phyloP scores from a whole-genome alignment of 257 asterid genomes.

The Rubia yunnanensis region DNA sequence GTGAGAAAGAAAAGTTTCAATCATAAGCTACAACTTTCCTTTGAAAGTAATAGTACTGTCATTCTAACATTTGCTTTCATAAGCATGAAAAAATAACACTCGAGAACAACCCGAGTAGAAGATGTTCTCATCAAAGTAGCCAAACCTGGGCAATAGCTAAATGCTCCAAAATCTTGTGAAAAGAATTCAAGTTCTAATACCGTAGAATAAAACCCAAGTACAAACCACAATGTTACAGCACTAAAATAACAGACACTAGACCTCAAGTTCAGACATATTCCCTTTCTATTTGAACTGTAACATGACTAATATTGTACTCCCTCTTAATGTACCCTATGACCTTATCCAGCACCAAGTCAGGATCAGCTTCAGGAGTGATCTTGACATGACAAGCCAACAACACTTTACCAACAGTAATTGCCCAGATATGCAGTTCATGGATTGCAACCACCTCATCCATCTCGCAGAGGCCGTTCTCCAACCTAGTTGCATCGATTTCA shows the following conservation, averaged over 20 bases:
- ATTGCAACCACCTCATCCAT: slow-evolving; percentile 82
- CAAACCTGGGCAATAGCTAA: neutral
- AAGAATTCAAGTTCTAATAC: neutral
- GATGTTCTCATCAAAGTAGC: neutral
- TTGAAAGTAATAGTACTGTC: neutral
- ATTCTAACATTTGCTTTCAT: neutral
- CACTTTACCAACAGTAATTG: slow-evolving; percentile 80
- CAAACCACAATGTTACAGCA: neutral
- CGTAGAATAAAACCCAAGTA: neutral
- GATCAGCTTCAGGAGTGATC: slow-evolving; percentile 64
- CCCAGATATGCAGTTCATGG: slow-evolving; percentile 94
- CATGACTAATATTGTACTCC: slow-evolving; percentile 80
- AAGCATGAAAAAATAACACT: neutral
- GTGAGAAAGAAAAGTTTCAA: neutral
- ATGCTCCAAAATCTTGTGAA: too few species aligned
- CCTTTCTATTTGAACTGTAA: slow-evolving; percentile 83
- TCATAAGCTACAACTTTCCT: neutral
- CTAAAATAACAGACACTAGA: neutral
- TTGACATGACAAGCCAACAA: slow-evolving; percentile 83
- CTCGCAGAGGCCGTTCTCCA: slow-evolving; percentile 76
- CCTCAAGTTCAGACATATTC: slow-evolving; percentile 22
- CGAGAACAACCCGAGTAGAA: too few species aligned
- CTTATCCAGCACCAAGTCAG: slow-evolving; percentile 73
- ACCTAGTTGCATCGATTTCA: slow-evolving; percentile 72
- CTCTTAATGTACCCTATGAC: slow-evolving; percentile 61